Base-by-base conservation (phyloP, 768 basidiomycete genomes). In the Psilocybe cubensis region DNA sequence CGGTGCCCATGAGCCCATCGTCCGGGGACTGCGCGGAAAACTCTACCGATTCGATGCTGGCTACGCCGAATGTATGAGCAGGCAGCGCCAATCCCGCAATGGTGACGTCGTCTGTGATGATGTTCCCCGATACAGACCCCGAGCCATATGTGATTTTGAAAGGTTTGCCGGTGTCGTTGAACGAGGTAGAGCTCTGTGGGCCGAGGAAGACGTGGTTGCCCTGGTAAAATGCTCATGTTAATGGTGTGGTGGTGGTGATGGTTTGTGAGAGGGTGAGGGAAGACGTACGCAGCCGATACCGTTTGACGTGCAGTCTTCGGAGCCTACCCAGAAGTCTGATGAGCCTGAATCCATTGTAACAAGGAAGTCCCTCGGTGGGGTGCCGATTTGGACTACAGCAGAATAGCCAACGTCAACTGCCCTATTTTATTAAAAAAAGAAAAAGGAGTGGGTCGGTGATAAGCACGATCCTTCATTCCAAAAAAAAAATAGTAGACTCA, bases 1-100 rank as follows among this genome's bases (percentile, higher is more conserved):
- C 91, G 47, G 91, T 78, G 31, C 91, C 91, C 85, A 92, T 88
- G 31, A 93, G 70, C 12, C 91, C 89, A 66, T 91, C 88, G 59
- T 89, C 90, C 1, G 81, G 74, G 38, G 77, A 76, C 1, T 60
- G 50, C 38, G 66, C 63, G 10, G 84, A 75, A 72, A 94, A 92
- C 29, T 91, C 84, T 0, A 69, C 63, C 46, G 80, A 84, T 70
- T 93, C 92, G 14, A 61, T 38, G 1, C 70, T 71, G 7, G 89
- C 82, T 20, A 86, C 85, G 52, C 92, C 92, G 58, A 94, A 91
- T 0, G 78, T 82, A 69, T 91, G 89, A 4, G 63, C 74, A 4
- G 68, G 67, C 31, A 93, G 74, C 0, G 70, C 59, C 40, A 93
- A 74, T 17, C 87, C 89, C 3, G 86, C 90, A 52, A 94, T 72